Conservation (phyloP, 139 green algal species). For the Spirogloea muscicola region DNA sequence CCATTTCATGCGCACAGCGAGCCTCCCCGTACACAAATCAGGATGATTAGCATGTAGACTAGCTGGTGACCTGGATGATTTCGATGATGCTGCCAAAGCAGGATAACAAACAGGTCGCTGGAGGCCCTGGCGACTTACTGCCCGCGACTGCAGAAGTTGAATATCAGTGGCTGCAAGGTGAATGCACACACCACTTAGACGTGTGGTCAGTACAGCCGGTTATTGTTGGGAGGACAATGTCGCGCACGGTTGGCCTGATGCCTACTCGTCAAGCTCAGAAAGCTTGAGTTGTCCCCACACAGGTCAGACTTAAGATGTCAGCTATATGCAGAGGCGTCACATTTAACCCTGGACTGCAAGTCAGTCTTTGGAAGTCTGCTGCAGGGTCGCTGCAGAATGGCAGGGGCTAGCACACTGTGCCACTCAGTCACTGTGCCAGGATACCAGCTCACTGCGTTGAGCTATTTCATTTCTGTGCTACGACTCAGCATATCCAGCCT, state of each 20-base stretch:
- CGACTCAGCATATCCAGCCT: neutral
- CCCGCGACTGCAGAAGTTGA: neutral
- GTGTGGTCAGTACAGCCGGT: neutral
- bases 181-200: neutral
- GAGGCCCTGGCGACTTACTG: neutral
- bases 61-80: neutral
- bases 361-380: too few species aligned
- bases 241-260: neutral
- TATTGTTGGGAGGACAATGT: neutral
- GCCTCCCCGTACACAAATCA: neutral
- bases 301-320: neutral
- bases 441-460: neutral
- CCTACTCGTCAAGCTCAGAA: neutral
- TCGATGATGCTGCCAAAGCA: neutral
- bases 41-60: neutral
- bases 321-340: neutral
- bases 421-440: neutral
- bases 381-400: too few species aligned
- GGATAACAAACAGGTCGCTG: conserved; percentile 5
- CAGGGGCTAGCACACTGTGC: neutral
- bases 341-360: too few species aligned
- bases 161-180: conserved; percentile 22
- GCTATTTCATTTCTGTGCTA: neutral
- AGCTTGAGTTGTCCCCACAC: neutral
- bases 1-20: neutral